Conservation (phyloP, 257 asterid species). For the Handroanthus guayacan region DNA sequence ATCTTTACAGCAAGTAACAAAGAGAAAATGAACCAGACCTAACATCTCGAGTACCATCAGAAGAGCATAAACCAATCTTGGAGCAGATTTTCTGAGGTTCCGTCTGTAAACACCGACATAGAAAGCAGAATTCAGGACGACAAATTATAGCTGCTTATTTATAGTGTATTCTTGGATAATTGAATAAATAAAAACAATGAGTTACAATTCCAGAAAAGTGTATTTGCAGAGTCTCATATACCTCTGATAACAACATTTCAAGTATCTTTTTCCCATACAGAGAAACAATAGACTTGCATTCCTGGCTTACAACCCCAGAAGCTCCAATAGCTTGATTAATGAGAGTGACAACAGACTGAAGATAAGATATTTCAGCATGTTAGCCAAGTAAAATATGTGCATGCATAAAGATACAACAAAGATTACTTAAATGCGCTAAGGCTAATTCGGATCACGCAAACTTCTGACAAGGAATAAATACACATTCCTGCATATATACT, state of each 20-base stretch:
- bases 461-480: neutral
- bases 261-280: slow-evolving; percentile 71
- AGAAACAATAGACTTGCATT: slow-evolving; percentile 76
- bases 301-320: slow-evolving; percentile 84
- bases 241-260: slow-evolving; percentile 72
- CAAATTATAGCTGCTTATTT: slow-evolving; percentile 20
- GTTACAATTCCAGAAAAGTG: neutral
- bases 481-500: no score
- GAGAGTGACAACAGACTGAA: slow-evolving; percentile 69
- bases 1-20: neutral
- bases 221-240: slow-evolving; percentile 27
- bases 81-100: slow-evolving; percentile 71
- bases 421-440: slow-evolving; percentile 7
- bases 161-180: neutral
- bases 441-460: slow-evolving; percentile 8
- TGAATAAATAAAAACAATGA: neutral
- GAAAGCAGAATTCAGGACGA: slow-evolving; percentile 20
- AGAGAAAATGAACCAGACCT: slow-evolving; percentile 51
- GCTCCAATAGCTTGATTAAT: slow-evolving; percentile 96
- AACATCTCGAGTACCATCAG: slow-evolving; percentile 61
- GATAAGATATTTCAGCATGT: slow-evolving; percentile 18
- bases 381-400: slow-evolving; percentile 18
- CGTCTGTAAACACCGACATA: slow-evolving; percentile 48
- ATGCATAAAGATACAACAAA: slow-evolving; percentile 18
- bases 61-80: slow-evolving; percentile 63